A percentile compares a stretch with the other conserved stretches of the same genome.
Conservation (phyloP, 257 asterid genomes). For the Henckelia pumila region DNA sequence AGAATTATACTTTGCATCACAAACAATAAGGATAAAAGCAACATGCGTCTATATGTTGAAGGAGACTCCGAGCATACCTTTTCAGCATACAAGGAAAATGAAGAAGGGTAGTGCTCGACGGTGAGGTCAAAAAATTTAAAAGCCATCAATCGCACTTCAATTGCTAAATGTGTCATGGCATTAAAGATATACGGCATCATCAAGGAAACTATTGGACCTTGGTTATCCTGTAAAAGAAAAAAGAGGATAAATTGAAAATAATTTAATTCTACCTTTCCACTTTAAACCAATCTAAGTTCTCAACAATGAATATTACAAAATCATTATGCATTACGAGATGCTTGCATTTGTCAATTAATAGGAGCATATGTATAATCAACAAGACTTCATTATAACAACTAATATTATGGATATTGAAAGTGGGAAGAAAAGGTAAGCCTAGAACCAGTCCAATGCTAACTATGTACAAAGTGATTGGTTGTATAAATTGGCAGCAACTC, state of each 20-base stretch:
- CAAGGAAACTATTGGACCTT: constrained; percentile 68
- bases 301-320: neutral
- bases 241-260: constrained; percentile 14
- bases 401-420: constrained; percentile 8
- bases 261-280: constrained; percentile 18
- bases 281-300: constrained; percentile 18
- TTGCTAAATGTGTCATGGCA: constrained; percentile 79
- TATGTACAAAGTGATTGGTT: neutral
- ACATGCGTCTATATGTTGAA: constrained; percentile 14
- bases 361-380: neutral
- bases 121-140: constrained; percentile 78
- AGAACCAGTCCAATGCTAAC: neutral
- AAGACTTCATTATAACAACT: constrained; percentile 13
- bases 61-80: constrained; percentile 49
- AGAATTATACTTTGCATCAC: neutral
- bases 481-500: neutral
- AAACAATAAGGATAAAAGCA: constrained; percentile 6
- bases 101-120: constrained; percentile 68
- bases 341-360: constrained; percentile 9
- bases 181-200: constrained; percentile 77
- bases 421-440: neutral
- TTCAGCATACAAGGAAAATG: constrained; percentile 70
- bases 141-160: constrained; percentile 87
- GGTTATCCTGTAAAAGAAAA: constrained; percentile 67
- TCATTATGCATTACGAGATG: constrained; percentile 10